phyloP scores from a whole-genome alignment of 331 rosid species.

The Rhamnella rubrinervis region DNA sequence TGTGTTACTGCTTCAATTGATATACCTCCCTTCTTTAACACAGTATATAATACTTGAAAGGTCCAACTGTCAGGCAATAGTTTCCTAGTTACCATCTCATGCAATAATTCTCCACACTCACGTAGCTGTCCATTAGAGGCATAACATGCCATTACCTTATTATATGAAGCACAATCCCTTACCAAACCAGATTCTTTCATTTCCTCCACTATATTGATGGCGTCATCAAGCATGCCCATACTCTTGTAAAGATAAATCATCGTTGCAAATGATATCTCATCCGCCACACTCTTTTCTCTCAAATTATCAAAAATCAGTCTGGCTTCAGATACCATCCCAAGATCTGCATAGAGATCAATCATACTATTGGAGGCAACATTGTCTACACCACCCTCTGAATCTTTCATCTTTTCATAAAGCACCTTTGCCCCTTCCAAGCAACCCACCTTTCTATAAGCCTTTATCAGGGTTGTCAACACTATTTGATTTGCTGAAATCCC shows the following conservation, averaged over 20 bases:
- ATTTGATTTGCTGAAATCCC: conserved; percentile 68
- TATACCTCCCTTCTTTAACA: conserved; percentile 70
- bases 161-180: conserved; percentile 65
- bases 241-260: conserved; percentile 80
- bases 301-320: conserved; percentile 55
- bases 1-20: conserved; percentile 74
- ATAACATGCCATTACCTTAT: conserved; percentile 68
- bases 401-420: conserved; percentile 57
- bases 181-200: conserved; percentile 73
- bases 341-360: conserved; percentile 68
- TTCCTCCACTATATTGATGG: conserved; percentile 79
- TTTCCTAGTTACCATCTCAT: conserved; percentile 70
- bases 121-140: conserved; percentile 58
- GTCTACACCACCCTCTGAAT: conserved; percentile 65
- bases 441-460: conserved; percentile 72
- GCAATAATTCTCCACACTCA: conserved; percentile 70
- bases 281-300: conserved; percentile 54
- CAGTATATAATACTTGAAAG: conserved; percentile 55
- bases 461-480: conserved; percentile 69
- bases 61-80: conserved; percentile 65
- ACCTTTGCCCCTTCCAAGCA: conserved; percentile 60
- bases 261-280: conserved; percentile 61
- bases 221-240: conserved; percentile 65
- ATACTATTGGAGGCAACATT: conserved; percentile 72
- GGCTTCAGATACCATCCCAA: conserved; percentile 83